A percentile compares a stretch with the other conserved stretches of the same genome.
These are phyloP conservation scores for Scedosporium minutisporum DNA, from an alignment of 2,329 filamentous ascomycete species.

Conservation along the genomic window DNA sequence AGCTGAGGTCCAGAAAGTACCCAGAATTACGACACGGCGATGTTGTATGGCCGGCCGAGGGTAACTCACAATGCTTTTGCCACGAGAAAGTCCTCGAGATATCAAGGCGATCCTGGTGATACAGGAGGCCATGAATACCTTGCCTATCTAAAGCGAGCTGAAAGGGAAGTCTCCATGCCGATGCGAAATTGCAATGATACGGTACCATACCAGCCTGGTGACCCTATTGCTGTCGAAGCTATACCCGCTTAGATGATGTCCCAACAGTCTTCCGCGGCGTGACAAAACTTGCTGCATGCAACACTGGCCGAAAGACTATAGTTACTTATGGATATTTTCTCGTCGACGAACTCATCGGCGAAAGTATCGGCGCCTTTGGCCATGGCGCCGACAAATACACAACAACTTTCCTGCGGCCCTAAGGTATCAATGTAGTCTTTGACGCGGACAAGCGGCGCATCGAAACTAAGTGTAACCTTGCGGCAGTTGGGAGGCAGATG, in stretches of 20 bases:
- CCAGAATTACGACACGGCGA: constrained; percentile 40
- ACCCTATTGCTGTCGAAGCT: neutral
- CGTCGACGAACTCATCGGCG: constrained; percentile 87
- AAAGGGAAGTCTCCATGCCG: neutral
- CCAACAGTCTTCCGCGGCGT: constrained; percentile 95
- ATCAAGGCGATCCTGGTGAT: neutral
- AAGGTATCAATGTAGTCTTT: constrained; percentile 80
- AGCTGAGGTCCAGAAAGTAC: constrained; percentile 45
- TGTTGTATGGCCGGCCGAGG: constrained; percentile 60
- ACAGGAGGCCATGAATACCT: neutral
- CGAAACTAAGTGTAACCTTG: constrained; percentile 94
- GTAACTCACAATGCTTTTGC: neutral
- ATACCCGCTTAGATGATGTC: constrained; percentile 60
- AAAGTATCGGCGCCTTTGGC: constrained; percentile 95
- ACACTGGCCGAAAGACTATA: constrained; percentile 96
- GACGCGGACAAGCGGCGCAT: constrained; percentile 76
- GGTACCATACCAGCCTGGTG: too few species aligned
- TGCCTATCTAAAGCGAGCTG: neutral
- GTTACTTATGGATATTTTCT: constrained; percentile 97
- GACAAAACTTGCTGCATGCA: constrained; percentile 98
- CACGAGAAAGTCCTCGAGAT: constrained; percentile 13
- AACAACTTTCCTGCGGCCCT: constrained; percentile 79
- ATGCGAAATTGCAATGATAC: neutral
- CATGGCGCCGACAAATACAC: constrained; percentile 97
- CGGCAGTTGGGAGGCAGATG: constrained; percentile 94